Percentiles rank a stretch among this genome's conserved stretches.
These are phyloP conservation scores for Lipomyces starkeyi DNA, from an alignment of 805 yeast species.

Conservation along the genomic window DNA sequence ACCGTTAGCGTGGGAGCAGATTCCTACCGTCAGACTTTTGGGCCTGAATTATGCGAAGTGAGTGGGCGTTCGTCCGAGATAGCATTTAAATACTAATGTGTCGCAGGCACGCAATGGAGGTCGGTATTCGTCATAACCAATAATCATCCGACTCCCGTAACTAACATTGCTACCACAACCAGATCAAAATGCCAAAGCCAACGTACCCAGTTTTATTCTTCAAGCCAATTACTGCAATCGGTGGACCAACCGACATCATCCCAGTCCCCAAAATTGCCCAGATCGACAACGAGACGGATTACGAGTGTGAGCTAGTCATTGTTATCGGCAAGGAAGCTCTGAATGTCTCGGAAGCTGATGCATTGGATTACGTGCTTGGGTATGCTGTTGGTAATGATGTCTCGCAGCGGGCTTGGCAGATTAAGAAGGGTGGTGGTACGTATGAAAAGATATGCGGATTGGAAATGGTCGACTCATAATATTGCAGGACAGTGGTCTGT, in stretches of 20 bases:
- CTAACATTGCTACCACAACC: conserved; percentile 34
- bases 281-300: conserved; percentile 53
- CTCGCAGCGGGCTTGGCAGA: conserved; percentile 64
- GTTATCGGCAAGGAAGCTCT: conserved; percentile 59
- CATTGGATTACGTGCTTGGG: conserved; percentile 57
- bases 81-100: background rate
- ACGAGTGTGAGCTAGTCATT: conserved; percentile 61
- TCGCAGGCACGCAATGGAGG: conserved; percentile 38
- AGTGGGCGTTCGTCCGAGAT: conserved; percentile 24
- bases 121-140: conserved; percentile 8
- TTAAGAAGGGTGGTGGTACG: conserved; percentile 54
- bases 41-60: conserved; percentile 59
- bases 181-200: conserved; percentile 53
- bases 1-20: conserved; percentile 50
- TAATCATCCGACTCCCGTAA: background rate
- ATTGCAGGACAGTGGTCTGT: conserved; percentile 54
- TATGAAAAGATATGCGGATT: background rate
- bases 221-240: conserved; percentile 56
- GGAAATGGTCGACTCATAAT: background rate
- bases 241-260: conserved; percentile 53
- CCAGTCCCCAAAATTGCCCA: conserved; percentile 50
- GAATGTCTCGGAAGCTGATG: conserved; percentile 53
- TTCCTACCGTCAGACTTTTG: conserved; percentile 53
- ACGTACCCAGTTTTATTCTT: conserved; percentile 57
- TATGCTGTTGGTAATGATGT: conserved; percentile 63